A percentile compares a stretch with the other conserved stretches of the same genome.
Evolutionary conservation across 2,329 filamentous ascomycete species (phyloP).

Genomic region (Aureobasidium sp.): DNA sequence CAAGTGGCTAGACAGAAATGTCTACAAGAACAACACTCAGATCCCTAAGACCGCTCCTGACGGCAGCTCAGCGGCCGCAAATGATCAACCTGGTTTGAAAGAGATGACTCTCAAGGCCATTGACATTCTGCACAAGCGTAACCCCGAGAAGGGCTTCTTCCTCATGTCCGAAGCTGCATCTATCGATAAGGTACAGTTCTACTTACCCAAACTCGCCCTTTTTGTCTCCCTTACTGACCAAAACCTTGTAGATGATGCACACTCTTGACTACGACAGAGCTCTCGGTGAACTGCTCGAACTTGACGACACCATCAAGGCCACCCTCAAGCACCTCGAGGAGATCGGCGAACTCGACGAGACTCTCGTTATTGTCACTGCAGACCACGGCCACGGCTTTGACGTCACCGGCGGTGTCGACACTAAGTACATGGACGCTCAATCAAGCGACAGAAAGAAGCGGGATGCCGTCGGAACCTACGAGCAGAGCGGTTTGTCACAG

Average conservation of each 20-base stretch:
- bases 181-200: conserved; percentile 55
- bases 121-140: conserved; percentile 74
- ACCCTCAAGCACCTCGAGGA: conserved; percentile 75
- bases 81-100: conserved; percentile 84
- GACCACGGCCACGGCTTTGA: conserved; percentile 94
- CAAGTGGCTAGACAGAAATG: conserved; percentile 88
- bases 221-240: too few relatives aligned
- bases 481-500: conserved; percentile 77
- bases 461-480: conserved; percentile 77
- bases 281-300: conserved; percentile 84
- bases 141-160: conserved; percentile 74
- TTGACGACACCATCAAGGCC: conserved; percentile 84
- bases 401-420: conserved; percentile 85
- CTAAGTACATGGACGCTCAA: conserved; percentile 75
- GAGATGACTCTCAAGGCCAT: conserved; percentile 93
- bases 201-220: too few relatives aligned
- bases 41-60: conserved; percentile 73
- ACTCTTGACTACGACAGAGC: conserved; percentile 86
- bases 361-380: conserved; percentile 83
- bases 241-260: conserved; percentile 76
- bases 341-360: conserved; percentile 75
- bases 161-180: conserved; percentile 89
- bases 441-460: conserved; percentile 76
- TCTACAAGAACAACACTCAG: conserved; percentile 77
- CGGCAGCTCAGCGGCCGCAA: conserved; percentile 69